Evolutionary conservation across 805 yeast species (phyloP), one percentile per base, ranked within the genome.

Genomic region (Limtongia smithiae): DNA sequence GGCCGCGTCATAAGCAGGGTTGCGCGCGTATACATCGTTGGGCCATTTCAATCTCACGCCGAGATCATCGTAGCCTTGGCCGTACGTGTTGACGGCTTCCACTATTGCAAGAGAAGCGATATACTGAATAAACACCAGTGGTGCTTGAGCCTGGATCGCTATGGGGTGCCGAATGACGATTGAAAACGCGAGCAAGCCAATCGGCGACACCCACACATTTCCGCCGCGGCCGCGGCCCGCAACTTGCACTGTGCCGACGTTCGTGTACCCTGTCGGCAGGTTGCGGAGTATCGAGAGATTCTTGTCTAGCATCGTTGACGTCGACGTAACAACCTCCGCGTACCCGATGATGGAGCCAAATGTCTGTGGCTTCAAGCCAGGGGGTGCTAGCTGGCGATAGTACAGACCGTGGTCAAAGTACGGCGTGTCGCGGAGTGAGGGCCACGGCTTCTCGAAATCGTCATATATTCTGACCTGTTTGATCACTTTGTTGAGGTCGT

Each of bases 11-110:
- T 38, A 34, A 3, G 63, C 63, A 0, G 95, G 94, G 47, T 78
- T 80, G 59, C 80, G 64, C 3, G 83, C 80, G 63, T 87, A 93
- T 12, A 93, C 70, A 66, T 93, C 99, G 65, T 93, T 93, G 1
- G 99, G 99, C 99, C 99, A 93, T 65, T 93, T 93, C 51, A 93
- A 75, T 43, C 80, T 75, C 14, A 91, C 73, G 0, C 96, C 97
- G 58, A 93, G 67, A 39, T 80, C 83, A 18, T 80, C 82, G 63
- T 82, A 87, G 0, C 85, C 88, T 0, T 69, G 67, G 2, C 80
- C 80, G 60, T 88, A 80, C 2, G 79, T 71, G 31, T 78, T 66
- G 15, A 91, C 75, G 24, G 95, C 86, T 63, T 85, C 87, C 8
- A 90, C 82, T 44, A 84, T 76, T 0, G 97, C 96, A 55, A 93